Evolutionary conservation across 2,329 filamentous ascomycete genomes (phyloP).

Genomic region (Tolypocladium guangdongense): DNA sequence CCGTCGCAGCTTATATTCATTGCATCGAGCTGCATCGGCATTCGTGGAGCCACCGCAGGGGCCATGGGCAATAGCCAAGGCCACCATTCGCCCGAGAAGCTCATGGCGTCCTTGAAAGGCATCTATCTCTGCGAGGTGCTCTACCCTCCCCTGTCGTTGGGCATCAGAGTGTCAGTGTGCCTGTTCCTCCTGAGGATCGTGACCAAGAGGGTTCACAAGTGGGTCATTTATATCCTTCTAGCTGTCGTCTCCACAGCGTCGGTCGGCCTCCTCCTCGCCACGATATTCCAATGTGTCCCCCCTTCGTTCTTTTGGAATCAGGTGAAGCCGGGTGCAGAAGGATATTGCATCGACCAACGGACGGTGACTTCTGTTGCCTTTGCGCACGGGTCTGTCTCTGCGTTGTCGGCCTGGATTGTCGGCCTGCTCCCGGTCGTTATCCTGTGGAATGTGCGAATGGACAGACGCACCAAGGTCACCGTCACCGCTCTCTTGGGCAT

Average conservation of each 20-base stretch:
- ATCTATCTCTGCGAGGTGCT: constrained; percentile 2
- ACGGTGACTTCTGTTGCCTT: not conserved
- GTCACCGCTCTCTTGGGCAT: constrained; percentile 1
- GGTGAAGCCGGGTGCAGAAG: not conserved
- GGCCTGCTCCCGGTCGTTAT: constrained; percentile 2
- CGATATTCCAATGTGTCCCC: constrained; percentile 1
- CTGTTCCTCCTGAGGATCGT: constrained; percentile 4
- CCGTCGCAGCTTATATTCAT: not conserved
- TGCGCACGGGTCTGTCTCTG: constrained; percentile 1
- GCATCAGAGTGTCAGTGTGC: constrained; percentile 3
- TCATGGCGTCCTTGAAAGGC: not conserved
- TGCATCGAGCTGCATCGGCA: not conserved
- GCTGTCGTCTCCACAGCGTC: constrained; percentile 1
- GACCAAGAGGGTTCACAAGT: not conserved
- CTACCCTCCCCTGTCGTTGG: constrained; percentile 1
- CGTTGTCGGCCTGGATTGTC: constrained; percentile 1
- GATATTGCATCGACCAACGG: not conserved
- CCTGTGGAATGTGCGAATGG: constrained; percentile 1
- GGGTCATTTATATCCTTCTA: not conserved
- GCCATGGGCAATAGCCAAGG: not conserved
- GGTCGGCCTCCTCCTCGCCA: not conserved
- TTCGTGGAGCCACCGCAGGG: constrained; percentile 1
- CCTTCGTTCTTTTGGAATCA: constrained; percentile 3
- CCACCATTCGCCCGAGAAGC: not conserved
- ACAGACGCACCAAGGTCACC: constrained; percentile 2